Base-by-base conservation (phyloP, 2,329 filamentous ascomycete species). In the Botrytis pseudocinerea region DNA sequence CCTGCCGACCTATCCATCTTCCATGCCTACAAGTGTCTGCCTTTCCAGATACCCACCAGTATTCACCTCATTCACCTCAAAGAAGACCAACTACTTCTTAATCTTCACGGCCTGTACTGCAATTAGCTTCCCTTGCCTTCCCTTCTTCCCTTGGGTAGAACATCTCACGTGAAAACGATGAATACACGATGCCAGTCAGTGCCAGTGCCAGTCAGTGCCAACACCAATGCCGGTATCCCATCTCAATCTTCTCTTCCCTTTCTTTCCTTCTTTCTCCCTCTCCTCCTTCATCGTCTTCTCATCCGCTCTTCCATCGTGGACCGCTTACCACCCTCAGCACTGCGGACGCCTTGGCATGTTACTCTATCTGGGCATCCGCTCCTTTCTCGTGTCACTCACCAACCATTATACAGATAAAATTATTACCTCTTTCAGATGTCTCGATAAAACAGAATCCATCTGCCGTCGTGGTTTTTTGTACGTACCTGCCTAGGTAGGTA, bases 271-370 rank as follows among this genome's bases (percentile, higher is more conserved):
- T 51, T 48, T n/a, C 48, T 54, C n/a, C 25, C 48, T 16, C 48
- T 54, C 20, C 25, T 16, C 48, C 48, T n/a, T 54, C 48, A 14
- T 51, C 48, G 14, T 51, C 48, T 51, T 51, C 48, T 51, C 20
- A 12, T 25, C 25, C 25, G 16, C n/a, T 51, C 6, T 10, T n/a
- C 63, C 44, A 38, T 32, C 28, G 25, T 25, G 7, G 6, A 12
- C 5, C 38, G 32, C 48, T 54, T 54, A 54, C 48, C 48, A 25
- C 48, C 48, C 25, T n/a, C 48, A 51, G 48, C 48, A 10, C 42
- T 65, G 42, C 62, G 62, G 62, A 65, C 32, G 28, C 62, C 62
- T 48, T 65, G 62, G 62, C 62, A 65, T 35, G 7, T 35, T 35
- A 48, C 28, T 18, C 10, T 10, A 35, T 35, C 25, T 14, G 2